Conservation (phyloP, 805 yeast genomes). For the Ascoidea tarda region DNA sequence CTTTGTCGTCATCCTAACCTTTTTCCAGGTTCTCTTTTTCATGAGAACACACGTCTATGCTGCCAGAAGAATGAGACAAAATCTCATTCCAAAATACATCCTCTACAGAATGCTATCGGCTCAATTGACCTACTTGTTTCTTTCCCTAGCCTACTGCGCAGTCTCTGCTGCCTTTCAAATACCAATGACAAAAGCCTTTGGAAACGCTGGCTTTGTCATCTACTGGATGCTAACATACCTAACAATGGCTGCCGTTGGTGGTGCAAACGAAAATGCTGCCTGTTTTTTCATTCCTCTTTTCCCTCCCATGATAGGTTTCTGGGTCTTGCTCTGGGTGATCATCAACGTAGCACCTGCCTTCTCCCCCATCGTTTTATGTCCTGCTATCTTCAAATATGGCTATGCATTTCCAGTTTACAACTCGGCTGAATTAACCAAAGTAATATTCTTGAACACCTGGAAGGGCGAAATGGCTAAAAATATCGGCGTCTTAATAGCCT, state of each 20-base stretch:
- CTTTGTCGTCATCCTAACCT: slow-evolving; percentile 50
- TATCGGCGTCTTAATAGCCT: slow-evolving; percentile 42
- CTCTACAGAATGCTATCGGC: slow-evolving; percentile 32
- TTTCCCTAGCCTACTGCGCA: slow-evolving; percentile 38
- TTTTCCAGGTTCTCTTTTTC: slow-evolving; percentile 53
- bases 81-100: slow-evolving; percentile 21
- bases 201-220: slow-evolving; percentile 49
- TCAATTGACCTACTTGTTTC: slow-evolving; percentile 32
- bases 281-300: slow-evolving; percentile 29
- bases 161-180: slow-evolving; percentile 52
- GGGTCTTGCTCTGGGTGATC: slow-evolving; percentile 55
- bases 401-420: slow-evolving; percentile 18
- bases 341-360: slow-evolving; percentile 48
- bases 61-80: slow-evolving; percentile 18
- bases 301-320: slow-evolving; percentile 56
- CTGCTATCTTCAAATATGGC: slow-evolving; percentile 18
- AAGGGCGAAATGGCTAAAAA: slow-evolving; percentile 46
- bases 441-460: slow-evolving; percentile 40
- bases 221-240: slow-evolving; percentile 47
- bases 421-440: slow-evolving; percentile 43
- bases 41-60: slow-evolving; percentile 30
- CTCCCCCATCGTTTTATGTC: slow-evolving; percentile 31
- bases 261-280: slow-evolving; percentile 47
- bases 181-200: slow-evolving; percentile 35
- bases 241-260: slow-evolving; percentile 57